These are phyloP conservation scores for Calonectria pteridis DNA, from an alignment of 2,329 filamentous ascomycete genomes.

Conservation along the genomic window DNA sequence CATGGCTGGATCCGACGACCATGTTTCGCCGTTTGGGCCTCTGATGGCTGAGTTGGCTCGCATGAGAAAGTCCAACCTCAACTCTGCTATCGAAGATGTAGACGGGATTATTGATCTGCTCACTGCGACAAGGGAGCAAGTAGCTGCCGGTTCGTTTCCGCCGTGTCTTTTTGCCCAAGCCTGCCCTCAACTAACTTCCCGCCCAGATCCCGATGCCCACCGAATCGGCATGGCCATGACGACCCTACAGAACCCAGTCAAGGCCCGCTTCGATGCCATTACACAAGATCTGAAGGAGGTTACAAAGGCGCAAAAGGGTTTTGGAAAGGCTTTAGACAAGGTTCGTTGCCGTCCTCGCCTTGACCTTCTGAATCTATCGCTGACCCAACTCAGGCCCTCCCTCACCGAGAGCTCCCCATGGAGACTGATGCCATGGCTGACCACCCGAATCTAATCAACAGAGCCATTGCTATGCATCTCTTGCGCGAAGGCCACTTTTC, in stretches of 20 bases:
- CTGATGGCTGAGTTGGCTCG: conserved; percentile 81
- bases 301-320: conserved; percentile 84
- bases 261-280: conserved; percentile 82
- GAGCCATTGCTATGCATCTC: conserved; percentile 96
- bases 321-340: conserved; percentile 87
- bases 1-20: conserved; percentile 52
- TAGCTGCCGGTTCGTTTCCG: conserved; percentile 71
- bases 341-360: conserved; percentile 54
- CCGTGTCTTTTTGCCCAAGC: neutral
- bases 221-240: conserved; percentile 81
- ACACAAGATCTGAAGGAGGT: conserved; percentile 87
- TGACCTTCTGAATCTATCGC: neutral
- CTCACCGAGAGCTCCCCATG: conserved; percentile 74
- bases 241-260: conserved; percentile 88
- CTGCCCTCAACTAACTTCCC: conserved; percentile 28
- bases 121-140: conserved; percentile 77
- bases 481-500: conserved; percentile 93
- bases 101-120: conserved; percentile 87
- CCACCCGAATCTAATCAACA: conserved; percentile 84
- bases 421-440: conserved; percentile 85
- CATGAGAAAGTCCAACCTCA: conserved; percentile 76
- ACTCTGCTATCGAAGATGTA: conserved; percentile 80
- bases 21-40: conserved; percentile 61
- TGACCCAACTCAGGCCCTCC: conserved; percentile 51
- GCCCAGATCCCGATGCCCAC: conserved; percentile 56